These are phyloP conservation scores for Talaromyces borbonicus DNA, from an alignment of 495 filamentous ascomycete species.

Conservation along the genomic window DNA sequence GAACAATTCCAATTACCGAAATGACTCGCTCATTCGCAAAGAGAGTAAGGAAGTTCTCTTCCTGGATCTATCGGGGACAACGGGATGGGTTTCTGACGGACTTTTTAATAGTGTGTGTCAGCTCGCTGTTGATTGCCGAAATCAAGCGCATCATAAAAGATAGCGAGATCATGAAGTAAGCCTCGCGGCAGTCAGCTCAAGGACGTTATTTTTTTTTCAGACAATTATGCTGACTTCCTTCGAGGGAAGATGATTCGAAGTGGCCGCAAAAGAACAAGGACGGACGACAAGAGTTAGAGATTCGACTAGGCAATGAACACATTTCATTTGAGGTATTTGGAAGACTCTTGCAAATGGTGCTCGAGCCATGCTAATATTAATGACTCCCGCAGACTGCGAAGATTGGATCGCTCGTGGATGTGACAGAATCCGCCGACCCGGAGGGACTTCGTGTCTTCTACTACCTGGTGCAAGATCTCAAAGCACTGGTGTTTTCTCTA, in stretches of 20 bases:
- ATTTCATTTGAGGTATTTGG: conserved; percentile 85
- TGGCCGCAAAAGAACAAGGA: conserved; percentile 99
- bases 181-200: too few species aligned
- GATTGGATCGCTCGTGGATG: conserved; percentile 93
- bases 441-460: conserved; percentile 99
- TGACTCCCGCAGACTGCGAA: conserved; percentile 69
- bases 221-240: conserved; percentile 15
- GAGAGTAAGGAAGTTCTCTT: conserved; percentile 75
- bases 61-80: background rate
- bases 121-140: conserved; percentile 81
- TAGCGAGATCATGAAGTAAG: conserved; percentile 98
- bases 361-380: background rate
- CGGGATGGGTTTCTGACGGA: conserved; percentile 13
- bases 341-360: background rate
- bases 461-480: conserved; percentile 96
- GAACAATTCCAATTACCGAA: conserved; percentile 99
- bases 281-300: conserved; percentile 93
- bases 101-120: conserved; percentile 77
- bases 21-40: conserved; percentile 98
- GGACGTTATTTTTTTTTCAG: background rate
- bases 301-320: conserved; percentile 87
- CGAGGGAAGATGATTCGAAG: conserved; percentile 94
- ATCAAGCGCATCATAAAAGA: conserved; percentile 95
- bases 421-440: conserved; percentile 90
- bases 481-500: conserved; percentile 91